A percentile compares a stretch with the other conserved stretches of the same genome.
phyloP scores from a whole-genome alignment of 2,329 filamentous ascomycete species.

The Xylariomycetidae sp. region DNA sequence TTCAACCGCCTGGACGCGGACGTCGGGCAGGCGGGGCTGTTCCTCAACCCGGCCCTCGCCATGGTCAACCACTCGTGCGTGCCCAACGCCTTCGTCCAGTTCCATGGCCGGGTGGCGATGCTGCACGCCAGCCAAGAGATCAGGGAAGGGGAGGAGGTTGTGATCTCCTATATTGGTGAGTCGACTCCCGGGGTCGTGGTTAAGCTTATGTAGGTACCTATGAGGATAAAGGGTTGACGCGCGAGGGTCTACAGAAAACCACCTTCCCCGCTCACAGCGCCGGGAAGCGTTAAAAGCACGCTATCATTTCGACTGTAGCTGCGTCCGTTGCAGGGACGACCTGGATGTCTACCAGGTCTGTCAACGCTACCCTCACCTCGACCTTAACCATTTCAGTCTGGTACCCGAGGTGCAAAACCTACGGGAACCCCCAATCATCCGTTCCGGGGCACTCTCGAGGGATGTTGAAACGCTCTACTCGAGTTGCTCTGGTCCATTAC shows the following conservation, averaged over 20 bases:
- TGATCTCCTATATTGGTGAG: conserved; percentile 56
- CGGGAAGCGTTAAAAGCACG: conserved; percentile 33
- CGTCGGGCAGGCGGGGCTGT: conserved; percentile 46
- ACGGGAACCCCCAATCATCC: conserved; percentile 25
- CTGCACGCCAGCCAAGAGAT: conserved; percentile 46
- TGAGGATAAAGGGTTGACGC: too few relatives aligned
- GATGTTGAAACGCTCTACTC: conserved; percentile 27
- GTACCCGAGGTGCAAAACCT: conserved; percentile 32
- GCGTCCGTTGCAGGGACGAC: conserved; percentile 42
- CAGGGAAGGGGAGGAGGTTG: conserved; percentile 47
- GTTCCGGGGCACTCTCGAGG: conserved; percentile 11
- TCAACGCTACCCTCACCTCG: conserved; percentile 32
- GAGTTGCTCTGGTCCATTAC: conserved; percentile 16
- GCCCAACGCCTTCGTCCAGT: conserved; percentile 54
- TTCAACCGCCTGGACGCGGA: conserved; percentile 52
- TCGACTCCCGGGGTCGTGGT: neutral
- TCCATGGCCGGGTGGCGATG: conserved; percentile 43
- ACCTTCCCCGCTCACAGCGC: conserved; percentile 37
- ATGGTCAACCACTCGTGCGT: conserved; percentile 59
- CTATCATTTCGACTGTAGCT: conserved; percentile 49
- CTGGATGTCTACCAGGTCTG: conserved; percentile 50
- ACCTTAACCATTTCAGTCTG: conserved; percentile 40
- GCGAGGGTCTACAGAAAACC: conserved; percentile 41
- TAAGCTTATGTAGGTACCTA: neutral
- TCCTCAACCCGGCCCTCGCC: conserved; percentile 48